A percentile compares a stretch with the other conserved stretches of the same genome.
These are phyloP conservation scores for Debaryomyces hansenii DNA, from an alignment of 805 yeast genomes.

Conservation along the genomic window DNA sequence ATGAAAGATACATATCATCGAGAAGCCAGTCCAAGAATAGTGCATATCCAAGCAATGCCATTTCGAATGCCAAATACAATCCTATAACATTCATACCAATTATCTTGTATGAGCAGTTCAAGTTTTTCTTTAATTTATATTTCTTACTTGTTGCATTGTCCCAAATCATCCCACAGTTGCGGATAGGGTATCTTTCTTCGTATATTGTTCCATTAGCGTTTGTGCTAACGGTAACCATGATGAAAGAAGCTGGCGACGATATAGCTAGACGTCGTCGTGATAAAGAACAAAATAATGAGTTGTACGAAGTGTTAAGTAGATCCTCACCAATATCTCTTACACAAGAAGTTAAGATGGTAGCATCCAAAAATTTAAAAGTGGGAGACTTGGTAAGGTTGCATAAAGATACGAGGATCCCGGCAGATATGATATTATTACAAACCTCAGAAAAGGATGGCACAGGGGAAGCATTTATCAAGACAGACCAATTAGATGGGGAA, in stretches of 20 bases:
- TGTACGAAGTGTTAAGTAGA: conserved; percentile 63
- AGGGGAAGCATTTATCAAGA: conserved; percentile 91
- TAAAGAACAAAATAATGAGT: conserved; percentile 81
- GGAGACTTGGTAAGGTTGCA: conserved; percentile 82
- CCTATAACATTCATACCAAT: conserved; percentile 85
- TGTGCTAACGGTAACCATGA: conserved; percentile 89
- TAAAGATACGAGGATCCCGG: conserved; percentile 88
- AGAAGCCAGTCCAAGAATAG: conserved; percentile 22
- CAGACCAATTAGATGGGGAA: conserved; percentile 98
- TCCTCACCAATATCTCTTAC: conserved; percentile 14
- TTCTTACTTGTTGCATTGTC: conserved; percentile 91
- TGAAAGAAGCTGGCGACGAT: conserved; percentile 95
- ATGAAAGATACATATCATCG: conserved; percentile 44
- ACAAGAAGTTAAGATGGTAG: conserved; percentile 25
- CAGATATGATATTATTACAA: conserved; percentile 84
- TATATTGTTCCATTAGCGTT: conserved; percentile 93
- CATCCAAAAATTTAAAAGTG: conserved; percentile 67
- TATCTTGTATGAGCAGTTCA: conserved; percentile 91
- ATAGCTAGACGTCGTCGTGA: conserved; percentile 88
- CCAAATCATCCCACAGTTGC: conserved; percentile 81
- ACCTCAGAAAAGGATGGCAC: conserved; percentile 64
- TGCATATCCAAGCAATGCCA: conserved; percentile 64
- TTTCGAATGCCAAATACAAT: conserved; percentile 93
- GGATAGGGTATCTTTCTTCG: conserved; percentile 92
- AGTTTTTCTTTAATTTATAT: conserved; percentile 91